Evolutionary conservation across 2,329 filamentous ascomycete genomes (phyloP).

Genomic region (Celoporthe dispersa): DNA sequence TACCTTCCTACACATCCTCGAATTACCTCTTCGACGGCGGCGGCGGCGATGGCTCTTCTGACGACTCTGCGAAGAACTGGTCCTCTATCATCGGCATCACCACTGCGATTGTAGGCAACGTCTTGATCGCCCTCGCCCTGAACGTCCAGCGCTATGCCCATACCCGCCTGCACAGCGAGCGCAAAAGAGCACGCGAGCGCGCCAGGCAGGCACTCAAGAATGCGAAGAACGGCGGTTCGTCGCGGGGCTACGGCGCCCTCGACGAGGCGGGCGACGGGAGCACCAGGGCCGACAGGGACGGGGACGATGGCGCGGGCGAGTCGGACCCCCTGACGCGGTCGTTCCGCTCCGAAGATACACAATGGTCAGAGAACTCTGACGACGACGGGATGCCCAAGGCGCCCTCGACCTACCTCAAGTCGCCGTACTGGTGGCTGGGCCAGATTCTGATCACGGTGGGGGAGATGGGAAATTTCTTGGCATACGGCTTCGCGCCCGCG

Average conservation of each 20-base stretch:
- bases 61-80: constrained; percentile 65
- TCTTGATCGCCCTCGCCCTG: constrained; percentile 91
- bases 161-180: constrained; percentile 77
- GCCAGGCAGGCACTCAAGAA: constrained; percentile 59
- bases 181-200: constrained; percentile 59
- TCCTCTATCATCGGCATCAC: constrained; percentile 94
- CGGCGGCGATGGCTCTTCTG: constrained; percentile 33
- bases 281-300: constrained; percentile 40
- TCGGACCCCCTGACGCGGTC: constrained; percentile 58
- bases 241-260: constrained; percentile 37
- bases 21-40: constrained; percentile 31
- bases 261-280: constrained; percentile 34
- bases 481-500: constrained; percentile 95
- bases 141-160: constrained; percentile 98
- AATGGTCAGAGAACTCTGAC: constrained; percentile 43
- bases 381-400: constrained; percentile 40
- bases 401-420: constrained; percentile 78
- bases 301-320: constrained; percentile 43
- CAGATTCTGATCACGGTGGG: constrained; percentile 91
- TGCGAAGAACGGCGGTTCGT: constrained; percentile 38
- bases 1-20: constrained; percentile 29
- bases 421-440: constrained; percentile 95
- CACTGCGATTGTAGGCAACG: constrained; percentile 89
- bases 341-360: constrained; percentile 50
- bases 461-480: constrained; percentile 94